A percentile compares a stretch with the other conserved stretches of the same genome.
These are phyloP conservation scores for Nannizzia gypsea DNA, from an alignment of 2,329 filamentous ascomycete species.

Conservation along the genomic window DNA sequence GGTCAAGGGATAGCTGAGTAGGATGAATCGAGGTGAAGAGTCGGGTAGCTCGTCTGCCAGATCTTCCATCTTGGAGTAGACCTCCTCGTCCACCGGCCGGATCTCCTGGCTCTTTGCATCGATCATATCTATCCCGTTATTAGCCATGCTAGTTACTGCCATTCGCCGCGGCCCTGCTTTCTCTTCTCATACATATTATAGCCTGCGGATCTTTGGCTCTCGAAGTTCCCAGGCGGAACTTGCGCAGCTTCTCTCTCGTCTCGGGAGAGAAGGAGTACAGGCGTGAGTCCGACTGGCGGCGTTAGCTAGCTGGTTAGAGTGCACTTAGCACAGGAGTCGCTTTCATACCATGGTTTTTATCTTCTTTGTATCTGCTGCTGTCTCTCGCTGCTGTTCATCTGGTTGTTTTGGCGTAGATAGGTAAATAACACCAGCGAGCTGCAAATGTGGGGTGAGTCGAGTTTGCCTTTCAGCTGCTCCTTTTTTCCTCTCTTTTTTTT, in stretches of 20 bases:
- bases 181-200: conserved; percentile 95
- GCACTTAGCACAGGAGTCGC: not conserved
- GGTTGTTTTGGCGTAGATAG: too few relatives aligned
- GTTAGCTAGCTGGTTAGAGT: not conserved
- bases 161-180: too few relatives aligned
- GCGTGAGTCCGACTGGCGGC: conserved; percentile 62
- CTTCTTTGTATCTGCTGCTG: too few relatives aligned
- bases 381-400: too few relatives aligned
- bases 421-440: too few relatives aligned
- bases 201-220: conserved; percentile 77
- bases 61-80: conserved; percentile 71
- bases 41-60: conserved; percentile 84
- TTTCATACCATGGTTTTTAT: not conserved
- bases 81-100: conserved; percentile 64
- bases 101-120: conserved; percentile 86
- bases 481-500: not conserved
- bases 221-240: conserved; percentile 87
- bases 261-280: conserved; percentile 88
- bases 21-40: conserved; percentile 76
- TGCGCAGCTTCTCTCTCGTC: conserved; percentile 79
- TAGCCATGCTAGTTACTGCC: too few relatives aligned
- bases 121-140: conserved; percentile 57
- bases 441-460: not conserved
- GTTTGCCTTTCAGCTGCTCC: not conserved
- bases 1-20: conserved; percentile 83